phyloP scores from a whole-genome alignment of 2,329 filamentous ascomycete genomes.

The Cladophialophora immunda region DNA sequence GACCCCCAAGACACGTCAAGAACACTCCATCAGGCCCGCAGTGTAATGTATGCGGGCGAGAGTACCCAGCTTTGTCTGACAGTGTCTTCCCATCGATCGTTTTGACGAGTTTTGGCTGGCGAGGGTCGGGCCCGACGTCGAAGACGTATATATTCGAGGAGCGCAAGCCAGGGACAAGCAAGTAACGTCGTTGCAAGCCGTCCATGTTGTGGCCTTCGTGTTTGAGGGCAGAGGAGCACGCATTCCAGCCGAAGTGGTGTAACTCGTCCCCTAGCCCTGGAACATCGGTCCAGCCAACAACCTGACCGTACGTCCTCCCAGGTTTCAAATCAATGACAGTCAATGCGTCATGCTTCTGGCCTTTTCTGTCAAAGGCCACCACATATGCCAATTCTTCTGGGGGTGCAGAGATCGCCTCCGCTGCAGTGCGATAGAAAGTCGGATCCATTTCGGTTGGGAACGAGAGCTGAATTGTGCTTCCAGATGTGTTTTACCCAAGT shows the following conservation, averaged over 20 bases:
- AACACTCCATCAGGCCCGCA: slow-evolving; percentile 17
- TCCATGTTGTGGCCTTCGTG: slow-evolving; percentile 23
- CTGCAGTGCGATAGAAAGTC: slow-evolving; percentile 22
- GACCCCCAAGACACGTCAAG: slow-evolving; percentile 15
- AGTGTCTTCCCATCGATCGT: slow-evolving; percentile 15
- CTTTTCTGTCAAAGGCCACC: slow-evolving; percentile 19
- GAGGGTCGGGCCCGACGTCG: slow-evolving; percentile 14
- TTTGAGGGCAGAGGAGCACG: slow-evolving; percentile 20
- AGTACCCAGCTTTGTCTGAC: slow-evolving; percentile 22
- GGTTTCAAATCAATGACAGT: slow-evolving; percentile 21
- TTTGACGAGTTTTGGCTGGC: slow-evolving; percentile 8
- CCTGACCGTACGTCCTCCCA: slow-evolving; percentile 10
- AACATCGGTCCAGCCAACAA: slow-evolving; percentile 19
- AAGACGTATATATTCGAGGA: slow-evolving; percentile 21
- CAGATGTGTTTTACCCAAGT: background rate
- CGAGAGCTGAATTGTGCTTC: background rate
- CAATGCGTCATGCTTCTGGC: slow-evolving; percentile 20
- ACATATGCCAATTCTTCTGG: slow-evolving; percentile 23
- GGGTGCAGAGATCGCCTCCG: slow-evolving; percentile 18
- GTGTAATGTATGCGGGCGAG: slow-evolving; percentile 20
- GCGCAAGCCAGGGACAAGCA: slow-evolving; percentile 13
- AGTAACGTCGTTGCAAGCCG: slow-evolving; percentile 14
- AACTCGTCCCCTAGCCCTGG: slow-evolving; percentile 15
- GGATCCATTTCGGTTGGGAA: slow-evolving; percentile 10
- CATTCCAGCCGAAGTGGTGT: slow-evolving; percentile 23